Evolutionary conservation across 352 stramenopile species (phyloP).

Genomic region (Phytophthora sojae): DNA sequence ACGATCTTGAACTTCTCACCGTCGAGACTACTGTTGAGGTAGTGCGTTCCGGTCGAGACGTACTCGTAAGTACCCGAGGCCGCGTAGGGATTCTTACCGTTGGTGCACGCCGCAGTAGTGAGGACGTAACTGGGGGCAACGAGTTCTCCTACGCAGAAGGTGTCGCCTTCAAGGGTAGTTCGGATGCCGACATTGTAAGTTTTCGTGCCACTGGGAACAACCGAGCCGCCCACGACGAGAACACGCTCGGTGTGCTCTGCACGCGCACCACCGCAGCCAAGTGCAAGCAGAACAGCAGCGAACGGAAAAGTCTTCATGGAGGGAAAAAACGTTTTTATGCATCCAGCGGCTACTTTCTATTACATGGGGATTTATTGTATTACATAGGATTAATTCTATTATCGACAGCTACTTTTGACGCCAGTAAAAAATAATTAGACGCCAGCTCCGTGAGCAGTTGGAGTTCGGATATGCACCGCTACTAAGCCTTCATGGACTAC

Average conservation of each 20-base stretch:
- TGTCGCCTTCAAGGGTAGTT: conserved; percentile 7
- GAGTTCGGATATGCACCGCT: no score
- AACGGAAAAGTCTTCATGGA: no score
- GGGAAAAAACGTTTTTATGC: no score
- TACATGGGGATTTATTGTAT: no score
- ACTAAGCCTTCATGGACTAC: no score
- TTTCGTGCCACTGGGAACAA: conserved; percentile 39
- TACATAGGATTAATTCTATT: no score
- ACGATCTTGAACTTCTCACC: conserved; percentile 19
- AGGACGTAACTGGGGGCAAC: conserved; percentile 12
- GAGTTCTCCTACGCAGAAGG: conserved; percentile 10
- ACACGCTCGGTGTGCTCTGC: not conserved
- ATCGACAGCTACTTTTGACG: no score
- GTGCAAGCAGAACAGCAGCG: no score
- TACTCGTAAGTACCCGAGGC: not conserved
- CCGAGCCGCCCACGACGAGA: conserved; percentile 39
- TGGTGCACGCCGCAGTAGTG: conserved; percentile 6
- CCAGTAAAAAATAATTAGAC: no score
- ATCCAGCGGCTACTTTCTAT: no score
- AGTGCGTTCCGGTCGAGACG: conserved; percentile 9
- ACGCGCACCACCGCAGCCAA: no score
- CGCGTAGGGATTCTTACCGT: not conserved
- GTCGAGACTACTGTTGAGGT: conserved; percentile 7
- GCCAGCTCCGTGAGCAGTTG: no score
- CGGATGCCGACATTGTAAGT: conserved; percentile 36